phyloP scores from a whole-genome alignment of 176 grass and related monocot genomes.

The Microstegium vimineum region DNA sequence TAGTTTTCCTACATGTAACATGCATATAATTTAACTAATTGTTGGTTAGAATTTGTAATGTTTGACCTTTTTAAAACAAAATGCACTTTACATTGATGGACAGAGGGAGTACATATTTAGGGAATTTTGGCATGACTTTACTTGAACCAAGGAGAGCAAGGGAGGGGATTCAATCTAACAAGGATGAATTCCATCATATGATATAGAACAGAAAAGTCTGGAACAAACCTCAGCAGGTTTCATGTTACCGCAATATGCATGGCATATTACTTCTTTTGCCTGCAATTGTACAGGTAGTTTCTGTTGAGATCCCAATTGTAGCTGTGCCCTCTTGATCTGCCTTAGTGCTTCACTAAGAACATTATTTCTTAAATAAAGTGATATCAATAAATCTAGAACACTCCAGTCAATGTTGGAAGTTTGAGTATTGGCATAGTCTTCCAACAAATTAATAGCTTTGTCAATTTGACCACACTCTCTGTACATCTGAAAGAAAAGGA shows the following conservation, averaged over 20 bases:
- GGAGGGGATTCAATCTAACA: neutral
- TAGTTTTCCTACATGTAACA: neutral
- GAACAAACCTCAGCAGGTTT: conserved; percentile 70
- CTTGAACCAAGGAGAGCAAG: neutral
- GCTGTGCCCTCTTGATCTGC: conserved; percentile 46
- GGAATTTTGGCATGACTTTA: neutral
- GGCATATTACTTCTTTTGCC: conserved; percentile 62
- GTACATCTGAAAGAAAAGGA: conserved; percentile 67
- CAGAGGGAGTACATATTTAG: neutral
- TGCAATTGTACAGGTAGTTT: conserved; percentile 56
- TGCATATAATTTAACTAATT: neutral
- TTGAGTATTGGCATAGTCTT: conserved; percentile 49
- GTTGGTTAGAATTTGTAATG: neutral
- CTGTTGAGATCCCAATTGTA: conserved; percentile 29
- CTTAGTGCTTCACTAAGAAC: conserved; percentile 60
- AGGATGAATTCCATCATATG: neutral
- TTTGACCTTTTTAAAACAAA: neutral
- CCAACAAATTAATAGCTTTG: conserved; percentile 73
- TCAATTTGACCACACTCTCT: conserved; percentile 60
- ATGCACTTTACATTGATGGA: neutral
- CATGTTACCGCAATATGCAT: conserved; percentile 80
- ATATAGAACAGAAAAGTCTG: neutral
- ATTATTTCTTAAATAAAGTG: conserved; percentile 61
- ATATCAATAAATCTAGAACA: conserved; percentile 68
- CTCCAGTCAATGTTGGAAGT: conserved; percentile 33